phyloP scores from a whole-genome alignment of 164 flowering plant species.

The Euptelea pleiosperma region DNA sequence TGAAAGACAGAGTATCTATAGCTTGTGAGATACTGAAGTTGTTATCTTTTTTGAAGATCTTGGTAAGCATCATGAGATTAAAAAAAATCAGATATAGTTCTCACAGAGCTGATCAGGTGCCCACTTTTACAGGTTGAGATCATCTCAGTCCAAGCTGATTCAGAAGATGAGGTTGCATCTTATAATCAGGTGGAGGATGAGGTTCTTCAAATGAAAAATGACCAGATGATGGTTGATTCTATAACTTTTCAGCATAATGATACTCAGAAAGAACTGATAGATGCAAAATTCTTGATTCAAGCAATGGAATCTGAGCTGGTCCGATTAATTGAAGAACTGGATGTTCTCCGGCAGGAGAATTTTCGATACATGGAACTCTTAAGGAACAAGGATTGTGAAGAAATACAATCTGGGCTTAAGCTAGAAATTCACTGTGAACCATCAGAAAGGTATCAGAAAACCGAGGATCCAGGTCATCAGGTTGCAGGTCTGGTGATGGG shows the following conservation, averaged over 20 bases:
- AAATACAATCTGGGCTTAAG: conserved; percentile 13
- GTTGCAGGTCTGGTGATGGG: conserved; percentile 15
- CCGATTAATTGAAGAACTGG: conserved; percentile 35
- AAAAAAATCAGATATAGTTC: not conserved
- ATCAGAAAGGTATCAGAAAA: conserved; percentile 5
- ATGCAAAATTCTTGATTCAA: conserved; percentile 42
- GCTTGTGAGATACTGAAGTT: no score
- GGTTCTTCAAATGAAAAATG: conserved; percentile 14
- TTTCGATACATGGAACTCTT: conserved; percentile 24
- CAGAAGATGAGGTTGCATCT: conserved; percentile 34
- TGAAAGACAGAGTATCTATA: no score
- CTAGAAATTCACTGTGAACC: conserved; percentile 11
- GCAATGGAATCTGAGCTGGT: conserved; percentile 44
- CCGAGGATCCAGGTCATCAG: conserved; percentile 11
- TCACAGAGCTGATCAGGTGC: conserved; percentile 3
- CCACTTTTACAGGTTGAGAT: conserved; percentile 37
- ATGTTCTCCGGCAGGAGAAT: conserved; percentile 37
- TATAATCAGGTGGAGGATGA: conserved; percentile 24
- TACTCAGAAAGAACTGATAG: conserved; percentile 39
- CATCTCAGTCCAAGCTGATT: conserved; percentile 27
- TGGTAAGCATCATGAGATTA: no score
- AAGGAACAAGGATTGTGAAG: conserved; percentile 16
- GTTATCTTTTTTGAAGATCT: no score
- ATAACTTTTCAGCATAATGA: conserved; percentile 18
- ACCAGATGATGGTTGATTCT: conserved; percentile 16